phyloP scores from a whole-genome alignment of 306 rosid species.

The Glycine latifolia region DNA sequence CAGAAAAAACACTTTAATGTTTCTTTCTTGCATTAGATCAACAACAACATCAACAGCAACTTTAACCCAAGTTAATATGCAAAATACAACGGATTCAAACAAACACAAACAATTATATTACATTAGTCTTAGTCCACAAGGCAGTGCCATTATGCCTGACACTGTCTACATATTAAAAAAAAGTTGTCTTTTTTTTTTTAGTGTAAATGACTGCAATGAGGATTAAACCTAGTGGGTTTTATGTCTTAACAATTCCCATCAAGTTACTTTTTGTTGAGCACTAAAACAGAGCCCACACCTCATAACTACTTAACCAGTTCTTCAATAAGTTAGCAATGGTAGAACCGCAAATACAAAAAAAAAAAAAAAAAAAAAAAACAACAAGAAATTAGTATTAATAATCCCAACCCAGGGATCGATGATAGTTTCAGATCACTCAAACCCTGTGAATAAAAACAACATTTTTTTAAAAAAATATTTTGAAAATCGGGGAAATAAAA shows the following conservation, averaged over 20 bases:
- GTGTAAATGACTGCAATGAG: too few relatives aligned
- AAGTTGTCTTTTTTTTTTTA: too few relatives aligned
- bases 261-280: too few relatives aligned
- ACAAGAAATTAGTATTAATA: neutral
- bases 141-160: neutral
- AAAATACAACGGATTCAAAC: conserved; percentile 5
- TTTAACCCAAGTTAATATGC: too few relatives aligned
- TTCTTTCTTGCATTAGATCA: neutral
- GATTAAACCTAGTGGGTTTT: too few relatives aligned
- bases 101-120: neutral
- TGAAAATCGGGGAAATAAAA: neutral
- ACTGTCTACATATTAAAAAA: neutral
- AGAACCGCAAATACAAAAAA: neutral
- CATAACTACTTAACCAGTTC: neutral
- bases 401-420: neutral
- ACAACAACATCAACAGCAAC: too few relatives aligned
- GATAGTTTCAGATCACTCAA: neutral
- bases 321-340: too few relatives aligned
- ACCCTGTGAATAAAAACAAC: neutral
- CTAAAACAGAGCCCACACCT: neutral
- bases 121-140: neutral
- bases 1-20: conserved; percentile 18
- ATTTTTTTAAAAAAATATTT: neutral
- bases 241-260: neutral
- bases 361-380: neutral